Conservation (phyloP, 495 filamentous ascomycete species). For the Talaromyces ruber region DNA sequence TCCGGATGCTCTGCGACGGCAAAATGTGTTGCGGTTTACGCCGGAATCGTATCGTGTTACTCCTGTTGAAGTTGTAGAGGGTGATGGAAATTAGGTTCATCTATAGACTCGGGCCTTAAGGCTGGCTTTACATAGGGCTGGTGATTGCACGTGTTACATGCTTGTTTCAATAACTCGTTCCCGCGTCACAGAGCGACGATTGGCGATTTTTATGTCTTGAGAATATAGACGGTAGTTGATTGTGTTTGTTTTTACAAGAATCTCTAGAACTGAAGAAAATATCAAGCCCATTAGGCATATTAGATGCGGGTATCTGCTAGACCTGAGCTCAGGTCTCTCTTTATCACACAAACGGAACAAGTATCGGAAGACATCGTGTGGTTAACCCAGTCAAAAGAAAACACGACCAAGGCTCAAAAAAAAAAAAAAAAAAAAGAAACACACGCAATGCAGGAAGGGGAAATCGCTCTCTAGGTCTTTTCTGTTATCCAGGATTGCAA, state of each 20-base stretch:
- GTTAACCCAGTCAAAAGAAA: background rate
- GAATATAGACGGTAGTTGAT: too few species aligned
- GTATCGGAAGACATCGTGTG: background rate
- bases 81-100: background rate
- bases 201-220: too few species aligned
- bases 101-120: too few species aligned
- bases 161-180: too few species aligned
- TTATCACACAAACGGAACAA: background rate
- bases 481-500: background rate
- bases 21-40: too few species aligned
- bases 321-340: background rate
- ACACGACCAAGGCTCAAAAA: too few species aligned
- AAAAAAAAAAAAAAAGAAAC: background rate
- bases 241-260: background rate
- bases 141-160: background rate
- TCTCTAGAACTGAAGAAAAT: background rate
- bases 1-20: too few species aligned
- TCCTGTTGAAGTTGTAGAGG: background rate
- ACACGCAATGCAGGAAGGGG: background rate
- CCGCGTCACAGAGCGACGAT: too few species aligned
- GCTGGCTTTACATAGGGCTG: background rate
- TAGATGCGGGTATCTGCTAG: constrained; percentile 1
- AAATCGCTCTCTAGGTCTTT: background rate
- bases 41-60: background rate
- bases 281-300: background rate